Conservation (phyloP, 2,329 filamentous ascomycete genomes). For the Talaromyces pinophilus region DNA sequence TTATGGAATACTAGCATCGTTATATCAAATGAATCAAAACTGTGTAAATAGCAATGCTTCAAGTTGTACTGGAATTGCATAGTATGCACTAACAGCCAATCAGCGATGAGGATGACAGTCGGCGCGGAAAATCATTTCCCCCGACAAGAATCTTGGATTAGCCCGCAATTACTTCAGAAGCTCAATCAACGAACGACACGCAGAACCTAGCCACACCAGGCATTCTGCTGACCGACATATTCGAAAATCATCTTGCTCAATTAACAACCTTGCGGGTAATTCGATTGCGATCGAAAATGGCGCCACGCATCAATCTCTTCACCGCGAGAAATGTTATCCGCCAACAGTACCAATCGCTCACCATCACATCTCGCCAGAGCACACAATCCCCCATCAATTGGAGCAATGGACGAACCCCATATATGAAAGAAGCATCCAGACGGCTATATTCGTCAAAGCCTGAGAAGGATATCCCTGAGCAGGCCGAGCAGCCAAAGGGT, state of each 20-base stretch:
- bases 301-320: constrained; percentile 57
- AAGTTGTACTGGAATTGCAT: not conserved
- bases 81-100: not conserved
- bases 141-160: constrained; percentile 23
- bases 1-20: not conserved
- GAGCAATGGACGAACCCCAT: not conserved
- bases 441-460: constrained; percentile 41
- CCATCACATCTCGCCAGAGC: constrained; percentile 26
- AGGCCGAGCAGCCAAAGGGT: constrained; percentile 38
- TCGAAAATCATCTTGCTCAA: not conserved
- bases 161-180: not conserved
- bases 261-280: not conserved
- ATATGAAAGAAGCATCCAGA: constrained; percentile 24
- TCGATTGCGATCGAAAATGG: constrained; percentile 41
- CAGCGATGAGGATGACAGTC: not conserved
- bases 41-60: not conserved
- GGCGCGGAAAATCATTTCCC: constrained; percentile 31
- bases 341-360: constrained; percentile 30
- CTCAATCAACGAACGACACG: not conserved
- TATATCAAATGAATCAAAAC: not conserved
- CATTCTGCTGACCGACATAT: constrained; percentile 1
- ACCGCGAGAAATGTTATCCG: constrained; percentile 38
- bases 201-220: constrained; percentile 1
- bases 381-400: constrained; percentile 11
- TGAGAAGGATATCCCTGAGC: constrained; percentile 31